phyloP scores from a whole-genome alignment of 2,329 filamentous ascomycete species.

The Pyrenochaeta sp. region DNA sequence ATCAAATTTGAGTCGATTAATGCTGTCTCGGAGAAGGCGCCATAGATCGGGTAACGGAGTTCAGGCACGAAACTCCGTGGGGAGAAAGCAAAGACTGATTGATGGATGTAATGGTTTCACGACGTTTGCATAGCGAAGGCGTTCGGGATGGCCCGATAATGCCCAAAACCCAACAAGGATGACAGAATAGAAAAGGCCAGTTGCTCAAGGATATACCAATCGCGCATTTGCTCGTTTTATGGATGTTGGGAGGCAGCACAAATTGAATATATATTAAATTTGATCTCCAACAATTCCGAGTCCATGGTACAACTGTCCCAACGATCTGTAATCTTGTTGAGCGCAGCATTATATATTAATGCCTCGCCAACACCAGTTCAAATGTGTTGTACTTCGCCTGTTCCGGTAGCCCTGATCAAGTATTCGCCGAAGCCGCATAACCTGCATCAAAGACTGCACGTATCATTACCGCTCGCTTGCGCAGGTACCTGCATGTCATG shows the following conservation, averaged over 20 bases:
- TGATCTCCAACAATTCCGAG: not conserved
- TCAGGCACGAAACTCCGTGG: not conserved
- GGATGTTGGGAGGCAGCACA: not conserved
- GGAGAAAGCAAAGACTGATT: not conserved
- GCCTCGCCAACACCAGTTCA: not conserved
- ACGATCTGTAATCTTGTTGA: not conserved
- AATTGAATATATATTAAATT: not conserved
- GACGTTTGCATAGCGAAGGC: not conserved
- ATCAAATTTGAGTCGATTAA: slow-evolving; percentile 25
- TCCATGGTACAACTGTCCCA: not conserved
- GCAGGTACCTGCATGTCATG: too few relatives aligned
- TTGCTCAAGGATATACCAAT: not conserved
- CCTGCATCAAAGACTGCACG: too few relatives aligned
- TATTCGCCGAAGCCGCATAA: too few relatives aligned
- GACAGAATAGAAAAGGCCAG: not conserved
- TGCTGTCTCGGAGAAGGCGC: not conserved
- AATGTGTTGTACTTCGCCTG: too few relatives aligned
- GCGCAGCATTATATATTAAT: not conserved
- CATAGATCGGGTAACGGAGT: not conserved
- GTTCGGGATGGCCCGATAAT: not conserved
- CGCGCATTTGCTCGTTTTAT: not conserved
- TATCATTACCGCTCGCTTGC: too few relatives aligned
- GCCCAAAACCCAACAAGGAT: not conserved
- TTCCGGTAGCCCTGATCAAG: too few relatives aligned
- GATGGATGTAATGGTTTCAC: not conserved